Base-by-base conservation (phyloP, 2,329 filamentous ascomycete species). In the Aotearoamyces nothofagi region DNA sequence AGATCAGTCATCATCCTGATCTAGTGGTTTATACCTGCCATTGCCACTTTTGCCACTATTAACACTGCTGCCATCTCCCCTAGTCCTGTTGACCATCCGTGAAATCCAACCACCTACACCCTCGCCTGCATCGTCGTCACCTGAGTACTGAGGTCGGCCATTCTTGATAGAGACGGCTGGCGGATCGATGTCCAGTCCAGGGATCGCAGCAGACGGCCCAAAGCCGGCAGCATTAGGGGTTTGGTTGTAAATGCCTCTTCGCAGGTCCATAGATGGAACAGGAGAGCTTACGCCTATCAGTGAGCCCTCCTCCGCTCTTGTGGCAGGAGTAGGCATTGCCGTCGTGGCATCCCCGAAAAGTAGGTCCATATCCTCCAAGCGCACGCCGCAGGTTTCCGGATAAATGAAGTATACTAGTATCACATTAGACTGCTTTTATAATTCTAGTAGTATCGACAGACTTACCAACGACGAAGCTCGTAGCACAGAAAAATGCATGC, bases 401-500 rank as follows among this genome's bases (percentile, higher is more conserved):
- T 96, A 98, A 41, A 93, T 70, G 56, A 96, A 96, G 57, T 87
- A 98, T 5, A 98, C 90, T 94, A 39, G 14, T 34, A 11, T 27
- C 27, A 29, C 19, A 15, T 17, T n/a, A 23, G 24, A 30, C 30
- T 35, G 24, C 23, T 22, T 5, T 15, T 9, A 11, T 4, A 8
- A n/a, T 8, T 8, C n/a, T 26, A 12, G 13, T 11, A 29, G 15
- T 29, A n/a, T 20, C 11, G 19, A 10, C 13, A 25, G 6, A 66
- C 80, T 69, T 65, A 94, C 87, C 90, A 57, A 96, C 75, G 33
- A 98, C 78, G 50, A 98, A 94, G 66, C 83, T 93, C 39, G 77
- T 73, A 30, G 82, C 83, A 51, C 90, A 98, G 60, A 93, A 96
- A 54, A 96, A 94, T 2, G 90, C 90, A 54, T 98, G 90, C 10